phyloP scores from a whole-genome alignment of 768 basidiomycete species.

The Serendipita sp. region DNA sequence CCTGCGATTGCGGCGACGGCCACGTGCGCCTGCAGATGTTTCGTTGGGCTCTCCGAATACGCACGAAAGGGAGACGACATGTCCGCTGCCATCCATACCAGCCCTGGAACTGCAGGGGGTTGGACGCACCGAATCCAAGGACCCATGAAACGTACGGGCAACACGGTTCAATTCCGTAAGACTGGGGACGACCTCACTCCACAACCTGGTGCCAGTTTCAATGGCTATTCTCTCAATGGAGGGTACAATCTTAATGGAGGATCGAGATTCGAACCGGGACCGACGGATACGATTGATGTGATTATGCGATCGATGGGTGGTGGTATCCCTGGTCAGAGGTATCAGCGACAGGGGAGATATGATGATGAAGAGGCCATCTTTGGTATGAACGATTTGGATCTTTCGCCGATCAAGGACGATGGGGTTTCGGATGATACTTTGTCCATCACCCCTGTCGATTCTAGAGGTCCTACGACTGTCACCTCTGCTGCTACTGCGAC shows the following conservation, averaged over 20 bases:
- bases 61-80: background rate
- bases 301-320: background rate
- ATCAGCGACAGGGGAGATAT: background rate
- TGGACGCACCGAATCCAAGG: background rate
- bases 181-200: background rate
- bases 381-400: background rate
- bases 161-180: background rate
- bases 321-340: background rate
- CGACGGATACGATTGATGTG: slow-evolving; percentile 2
- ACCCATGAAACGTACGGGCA: background rate
- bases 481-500: too few species aligned
- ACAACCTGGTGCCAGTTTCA: background rate
- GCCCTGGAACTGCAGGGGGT: background rate
- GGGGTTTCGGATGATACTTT: background rate
- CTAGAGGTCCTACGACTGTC: background rate
- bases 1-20: background rate
- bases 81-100: background rate
- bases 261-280: background rate
- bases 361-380: background rate
- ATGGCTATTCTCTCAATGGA: too few species aligned
- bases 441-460: background rate
- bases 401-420: background rate
- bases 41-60: background rate
- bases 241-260: background rate
- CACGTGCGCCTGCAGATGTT: background rate